These are phyloP conservation scores for Lolium perenne DNA, from an alignment of 176 grass and related monocot species.

Conservation along the genomic window DNA sequence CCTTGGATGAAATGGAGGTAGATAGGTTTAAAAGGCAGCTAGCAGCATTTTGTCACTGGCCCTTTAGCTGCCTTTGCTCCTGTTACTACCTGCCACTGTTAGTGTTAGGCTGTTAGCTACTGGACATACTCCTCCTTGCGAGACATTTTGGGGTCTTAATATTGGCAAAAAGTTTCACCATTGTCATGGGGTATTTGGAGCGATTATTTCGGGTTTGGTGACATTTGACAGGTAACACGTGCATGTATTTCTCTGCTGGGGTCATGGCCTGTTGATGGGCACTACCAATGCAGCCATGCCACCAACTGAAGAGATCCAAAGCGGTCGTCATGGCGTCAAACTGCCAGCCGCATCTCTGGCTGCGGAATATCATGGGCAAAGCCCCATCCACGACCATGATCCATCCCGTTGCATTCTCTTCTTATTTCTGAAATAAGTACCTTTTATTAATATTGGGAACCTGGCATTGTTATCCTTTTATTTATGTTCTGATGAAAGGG, in stretches of 20 bases:
- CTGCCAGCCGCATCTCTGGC: neutral
- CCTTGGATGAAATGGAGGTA: neutral
- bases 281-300: neutral
- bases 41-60: constrained; percentile 27
- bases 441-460: neutral
- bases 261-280: neutral
- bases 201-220: neutral
- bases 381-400: neutral
- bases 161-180: neutral
- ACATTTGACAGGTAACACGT: neutral
- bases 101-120: neutral
- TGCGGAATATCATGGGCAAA: constrained; percentile 10
- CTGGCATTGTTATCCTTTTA: neutral
- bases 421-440: neutral
- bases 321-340: constrained; percentile 3
- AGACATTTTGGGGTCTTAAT: neutral
- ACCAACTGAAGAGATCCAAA: neutral
- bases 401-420: neutral
- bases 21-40: neutral
- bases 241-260: neutral
- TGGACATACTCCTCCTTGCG: neutral
- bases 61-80: constrained; percentile 14
- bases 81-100: neutral
- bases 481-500: constrained; percentile 3
- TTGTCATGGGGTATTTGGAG: neutral